Evolutionary conservation across 2,329 filamentous ascomycete species (phyloP).

Genomic region (Aspergillus brasiliensis): DNA sequence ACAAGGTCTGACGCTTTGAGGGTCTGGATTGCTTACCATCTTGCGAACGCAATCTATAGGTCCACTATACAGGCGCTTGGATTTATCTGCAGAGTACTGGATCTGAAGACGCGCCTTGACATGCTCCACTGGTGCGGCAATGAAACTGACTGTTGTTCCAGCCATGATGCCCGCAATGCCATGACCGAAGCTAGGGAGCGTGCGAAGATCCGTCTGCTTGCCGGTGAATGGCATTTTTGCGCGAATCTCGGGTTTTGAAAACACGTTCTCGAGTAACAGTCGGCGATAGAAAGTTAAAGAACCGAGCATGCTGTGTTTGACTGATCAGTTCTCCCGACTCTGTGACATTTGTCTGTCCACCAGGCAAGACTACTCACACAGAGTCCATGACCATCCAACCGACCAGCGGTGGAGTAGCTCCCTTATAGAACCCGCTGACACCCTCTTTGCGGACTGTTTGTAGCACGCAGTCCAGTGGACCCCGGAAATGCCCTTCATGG

Average conservation of each 20-base stretch:
- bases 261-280: conserved; percentile 77
- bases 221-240: conserved; percentile 40
- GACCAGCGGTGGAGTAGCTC: conserved; percentile 84
- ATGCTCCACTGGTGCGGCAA: conserved; percentile 93
- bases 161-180: conserved; percentile 85
- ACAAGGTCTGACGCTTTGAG: background rate
- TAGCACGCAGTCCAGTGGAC: conserved; percentile 80
- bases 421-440: conserved; percentile 85
- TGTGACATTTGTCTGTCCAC: too few relatives aligned
- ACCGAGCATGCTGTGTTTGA: conserved; percentile 70
- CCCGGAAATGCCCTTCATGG: conserved; percentile 72
- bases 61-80: conserved; percentile 77
- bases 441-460: conserved; percentile 88
- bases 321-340: background rate
- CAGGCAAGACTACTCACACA: conserved; percentile 44
- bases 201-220: conserved; percentile 40
- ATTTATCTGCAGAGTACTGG: conserved; percentile 82
- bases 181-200: conserved; percentile 76
- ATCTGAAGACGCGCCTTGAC: conserved; percentile 92
- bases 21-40: conserved; percentile 41
- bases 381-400: conserved; percentile 99
- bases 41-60: conserved; percentile 81
- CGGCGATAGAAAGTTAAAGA: conserved; percentile 88
- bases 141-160: conserved; percentile 85
- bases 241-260: conserved; percentile 56